phyloP scores from a whole-genome alignment of 257 asterid species.

The Primulina tabacum region DNA sequence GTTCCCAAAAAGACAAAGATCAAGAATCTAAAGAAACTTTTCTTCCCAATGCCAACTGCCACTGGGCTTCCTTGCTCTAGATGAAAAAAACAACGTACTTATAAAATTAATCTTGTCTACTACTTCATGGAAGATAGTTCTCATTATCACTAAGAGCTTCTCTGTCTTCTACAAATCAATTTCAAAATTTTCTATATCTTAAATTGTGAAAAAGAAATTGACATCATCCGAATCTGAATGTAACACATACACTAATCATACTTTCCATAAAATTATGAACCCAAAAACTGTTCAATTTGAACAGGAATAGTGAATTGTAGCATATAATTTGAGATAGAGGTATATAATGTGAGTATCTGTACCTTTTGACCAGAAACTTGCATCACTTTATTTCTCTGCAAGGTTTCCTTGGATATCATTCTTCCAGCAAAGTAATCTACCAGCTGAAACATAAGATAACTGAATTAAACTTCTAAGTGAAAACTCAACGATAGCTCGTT shows the following conservation, averaged over 20 bases:
- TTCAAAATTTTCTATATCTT: neutral
- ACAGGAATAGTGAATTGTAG: neutral
- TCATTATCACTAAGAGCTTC: neutral
- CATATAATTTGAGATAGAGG: neutral
- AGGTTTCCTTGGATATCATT: conserved; percentile 59
- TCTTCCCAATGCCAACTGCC: neutral
- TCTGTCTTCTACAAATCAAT: neutral
- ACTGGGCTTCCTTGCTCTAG: neutral
- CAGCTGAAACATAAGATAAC: conserved; percentile 37
- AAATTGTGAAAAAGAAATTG: conserved; percentile 3
- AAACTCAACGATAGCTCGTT: neutral
- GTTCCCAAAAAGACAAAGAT: neutral
- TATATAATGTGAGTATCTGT: conserved; percentile 17
- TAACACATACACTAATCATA: neutral
- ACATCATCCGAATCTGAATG: conserved; percentile 5
- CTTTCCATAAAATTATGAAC: neutral
- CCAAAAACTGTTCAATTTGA: neutral
- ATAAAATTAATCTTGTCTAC: neutral
- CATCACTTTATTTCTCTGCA: conserved; percentile 43
- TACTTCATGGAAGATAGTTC: neutral
- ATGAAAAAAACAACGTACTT: neutral
- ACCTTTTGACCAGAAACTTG: conserved; percentile 41
- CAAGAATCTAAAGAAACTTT: neutral
- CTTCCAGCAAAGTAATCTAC: conserved; percentile 60
- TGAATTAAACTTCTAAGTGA: too few species aligned